Conservation (phyloP, 2,329 filamentous ascomycete species). For the Fusarium sp. region DNA sequence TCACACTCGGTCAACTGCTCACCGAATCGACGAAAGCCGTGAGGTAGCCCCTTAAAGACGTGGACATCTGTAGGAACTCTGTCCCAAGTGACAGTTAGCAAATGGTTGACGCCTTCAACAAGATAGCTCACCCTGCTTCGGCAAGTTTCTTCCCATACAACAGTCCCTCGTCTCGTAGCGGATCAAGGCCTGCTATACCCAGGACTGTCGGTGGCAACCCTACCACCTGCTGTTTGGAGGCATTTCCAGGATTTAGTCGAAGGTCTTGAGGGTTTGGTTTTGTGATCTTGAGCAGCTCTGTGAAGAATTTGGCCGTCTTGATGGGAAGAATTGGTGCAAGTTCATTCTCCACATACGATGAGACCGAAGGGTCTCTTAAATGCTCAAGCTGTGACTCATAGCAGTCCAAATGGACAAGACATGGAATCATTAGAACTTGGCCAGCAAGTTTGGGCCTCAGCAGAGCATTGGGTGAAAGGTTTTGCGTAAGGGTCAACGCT, state of each 20-base stretch:
- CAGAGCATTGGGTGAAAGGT: slow-evolving; percentile 40
- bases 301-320: neutral
- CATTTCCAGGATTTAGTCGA: neutral
- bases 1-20: neutral
- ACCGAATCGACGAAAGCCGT: slow-evolving; percentile 3
- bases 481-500: slow-evolving; percentile 53
- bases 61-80: neutral
- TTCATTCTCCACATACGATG: slow-evolving; percentile 58
- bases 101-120: neutral
- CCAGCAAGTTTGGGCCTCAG: slow-evolving; percentile 55
- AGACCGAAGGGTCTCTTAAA: slow-evolving; percentile 52
- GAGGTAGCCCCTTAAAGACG: neutral
- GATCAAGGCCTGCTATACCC: slow-evolving; percentile 59
- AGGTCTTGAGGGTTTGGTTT: neutral
- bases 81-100: neutral
- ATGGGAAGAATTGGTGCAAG: slow-evolving; percentile 34
- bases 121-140: slow-evolving; percentile 54
- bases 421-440: slow-evolving; percentile 64
- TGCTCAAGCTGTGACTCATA: slow-evolving; percentile 46
- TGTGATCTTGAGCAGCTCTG: neutral
- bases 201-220: slow-evolving; percentile 59
- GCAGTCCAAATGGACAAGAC: slow-evolving; percentile 46
- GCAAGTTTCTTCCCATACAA: slow-evolving; percentile 57
- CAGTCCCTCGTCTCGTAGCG: slow-evolving; percentile 61
- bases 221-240: slow-evolving; percentile 46